Evolutionary conservation across 257 asterid genomes (phyloP).

Genomic region (Salvia hispanica): DNA sequence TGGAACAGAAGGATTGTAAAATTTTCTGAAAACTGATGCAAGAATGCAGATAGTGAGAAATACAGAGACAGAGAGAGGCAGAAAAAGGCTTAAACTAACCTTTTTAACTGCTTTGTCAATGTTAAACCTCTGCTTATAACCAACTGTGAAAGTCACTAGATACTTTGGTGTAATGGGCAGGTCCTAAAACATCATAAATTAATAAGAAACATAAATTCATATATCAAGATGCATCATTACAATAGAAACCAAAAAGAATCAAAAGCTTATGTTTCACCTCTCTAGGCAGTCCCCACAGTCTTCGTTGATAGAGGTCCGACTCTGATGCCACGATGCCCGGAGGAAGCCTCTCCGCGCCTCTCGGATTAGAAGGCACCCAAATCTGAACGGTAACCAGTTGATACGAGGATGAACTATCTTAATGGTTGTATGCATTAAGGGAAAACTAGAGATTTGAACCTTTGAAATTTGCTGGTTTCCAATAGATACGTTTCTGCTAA

Average conservation of each 20-base stretch:
- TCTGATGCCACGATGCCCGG: slow-evolving; percentile 60
- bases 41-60: slow-evolving; percentile 22
- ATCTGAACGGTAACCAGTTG: slow-evolving; percentile 21
- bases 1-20: slow-evolving; percentile 67
- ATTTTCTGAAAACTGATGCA: slow-evolving; percentile 60
- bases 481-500: slow-evolving; percentile 31
- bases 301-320: slow-evolving; percentile 66
- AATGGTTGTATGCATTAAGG: neutral
- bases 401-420: neutral
- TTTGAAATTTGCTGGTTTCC: slow-evolving; percentile 41
- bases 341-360: slow-evolving; percentile 82
- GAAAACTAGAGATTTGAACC: slow-evolving; percentile 36
- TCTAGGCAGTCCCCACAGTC: slow-evolving; percentile 79
- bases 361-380: slow-evolving; percentile 79
- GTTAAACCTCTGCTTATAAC: slow-evolving; percentile 55
- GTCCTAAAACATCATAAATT: slow-evolving; percentile 44
- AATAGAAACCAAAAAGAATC: neutral
- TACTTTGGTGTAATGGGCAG: slow-evolving; percentile 55
- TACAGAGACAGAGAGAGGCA: neutral
- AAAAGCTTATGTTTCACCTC: slow-evolving; percentile 45
- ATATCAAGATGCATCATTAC: neutral
- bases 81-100: slow-evolving; percentile 36
- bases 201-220: slow-evolving; percentile 15
- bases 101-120: slow-evolving; percentile 69
- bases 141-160: slow-evolving; percentile 72